These are phyloP conservation scores for Zygotorulaspora danielsina DNA, from an alignment of 805 yeast genomes.

Conservation along the genomic window DNA sequence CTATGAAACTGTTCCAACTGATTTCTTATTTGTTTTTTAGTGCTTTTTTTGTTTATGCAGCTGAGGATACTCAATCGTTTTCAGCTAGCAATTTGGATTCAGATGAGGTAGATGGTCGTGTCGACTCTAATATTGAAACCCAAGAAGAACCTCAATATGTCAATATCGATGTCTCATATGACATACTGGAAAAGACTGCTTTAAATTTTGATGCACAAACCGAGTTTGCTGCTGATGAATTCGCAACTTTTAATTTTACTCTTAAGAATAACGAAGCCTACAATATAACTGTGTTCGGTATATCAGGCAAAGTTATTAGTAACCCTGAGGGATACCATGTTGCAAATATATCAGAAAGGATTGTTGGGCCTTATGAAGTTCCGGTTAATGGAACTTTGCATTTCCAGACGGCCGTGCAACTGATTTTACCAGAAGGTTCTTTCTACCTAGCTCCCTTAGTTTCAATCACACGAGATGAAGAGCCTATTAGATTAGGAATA, in stretches of 20 bases:
- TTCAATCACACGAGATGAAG: conserved; percentile 47
- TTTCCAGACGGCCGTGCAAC: conserved; percentile 57
- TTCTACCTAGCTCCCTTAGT: conserved; percentile 59
- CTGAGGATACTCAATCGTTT: too few relatives aligned
- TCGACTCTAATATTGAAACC: too few relatives aligned
- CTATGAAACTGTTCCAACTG: too few relatives aligned
- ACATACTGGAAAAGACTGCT: conserved; percentile 44
- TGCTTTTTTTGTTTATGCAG: too few relatives aligned
- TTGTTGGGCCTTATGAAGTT: conserved; percentile 56
- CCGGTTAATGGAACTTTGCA: conserved; percentile 45
- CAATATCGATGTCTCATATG: conserved; percentile 47
- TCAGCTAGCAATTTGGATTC: too few relatives aligned
- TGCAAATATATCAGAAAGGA: conserved; percentile 62
- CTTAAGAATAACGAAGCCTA: conserved; percentile 51
- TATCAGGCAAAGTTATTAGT: conserved; percentile 60
- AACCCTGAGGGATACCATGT: conserved; percentile 48
- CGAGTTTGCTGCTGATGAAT: conserved; percentile 51
- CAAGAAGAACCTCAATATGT: conserved; percentile 12
- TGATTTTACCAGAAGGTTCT: conserved; percentile 53
- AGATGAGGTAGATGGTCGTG: too few relatives aligned
- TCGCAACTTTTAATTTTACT: conserved; percentile 47
- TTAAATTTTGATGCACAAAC: conserved; percentile 37
- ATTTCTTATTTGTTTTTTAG: too few relatives aligned
- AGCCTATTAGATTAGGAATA: conserved; percentile 52
- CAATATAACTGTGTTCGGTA: conserved; percentile 54